These are phyloP conservation scores for Peronospora farinosa DNA, from an alignment of 352 stramenopile species.

Conservation along the genomic window DNA sequence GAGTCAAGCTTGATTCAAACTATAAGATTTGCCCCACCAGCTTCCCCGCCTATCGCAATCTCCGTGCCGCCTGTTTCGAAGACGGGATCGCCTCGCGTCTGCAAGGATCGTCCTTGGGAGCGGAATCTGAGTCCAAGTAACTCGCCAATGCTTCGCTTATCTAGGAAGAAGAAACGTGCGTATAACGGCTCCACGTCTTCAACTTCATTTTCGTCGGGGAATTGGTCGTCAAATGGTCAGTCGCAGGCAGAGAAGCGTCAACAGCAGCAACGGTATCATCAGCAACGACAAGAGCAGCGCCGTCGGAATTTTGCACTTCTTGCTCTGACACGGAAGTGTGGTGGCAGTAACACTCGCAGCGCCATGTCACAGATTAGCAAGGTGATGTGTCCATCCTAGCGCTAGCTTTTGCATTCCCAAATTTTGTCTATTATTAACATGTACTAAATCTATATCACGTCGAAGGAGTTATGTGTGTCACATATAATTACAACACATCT, in stretches of 20 bases:
- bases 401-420: slow-evolving; percentile 4
- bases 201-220: slow-evolving; percentile 14
- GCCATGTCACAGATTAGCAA: slow-evolving; percentile 23
- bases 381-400: slow-evolving; percentile 32
- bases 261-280: slow-evolving; percentile 28
- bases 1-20: slow-evolving; percentile 1
- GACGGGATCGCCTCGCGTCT: slow-evolving; percentile 12
- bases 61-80: slow-evolving; percentile 10
- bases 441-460: slow-evolving; percentile 9
- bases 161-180: slow-evolving; percentile 62
- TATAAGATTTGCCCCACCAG: slow-evolving; percentile 12
- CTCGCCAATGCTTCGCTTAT: slow-evolving; percentile 28
- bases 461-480: background rate
- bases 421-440: slow-evolving; percentile 26
- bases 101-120: slow-evolving; percentile 32
- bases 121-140: slow-evolving; percentile 23
- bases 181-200: slow-evolving; percentile 42
- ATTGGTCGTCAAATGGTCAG: slow-evolving; percentile 24
- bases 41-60: slow-evolving; percentile 20
- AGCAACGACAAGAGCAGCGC: slow-evolving; percentile 28
- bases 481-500: no score
- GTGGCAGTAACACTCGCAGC: slow-evolving; percentile 17
- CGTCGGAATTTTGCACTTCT: slow-evolving; percentile 27
- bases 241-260: slow-evolving; percentile 32
- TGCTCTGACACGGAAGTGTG: slow-evolving; percentile 25